Percentiles rank a stretch among this genome's conserved stretches.
These are phyloP conservation scores for Ascochyta koolunga DNA, from an alignment of 2,329 filamentous ascomycete species.

Conservation along the genomic window DNA sequence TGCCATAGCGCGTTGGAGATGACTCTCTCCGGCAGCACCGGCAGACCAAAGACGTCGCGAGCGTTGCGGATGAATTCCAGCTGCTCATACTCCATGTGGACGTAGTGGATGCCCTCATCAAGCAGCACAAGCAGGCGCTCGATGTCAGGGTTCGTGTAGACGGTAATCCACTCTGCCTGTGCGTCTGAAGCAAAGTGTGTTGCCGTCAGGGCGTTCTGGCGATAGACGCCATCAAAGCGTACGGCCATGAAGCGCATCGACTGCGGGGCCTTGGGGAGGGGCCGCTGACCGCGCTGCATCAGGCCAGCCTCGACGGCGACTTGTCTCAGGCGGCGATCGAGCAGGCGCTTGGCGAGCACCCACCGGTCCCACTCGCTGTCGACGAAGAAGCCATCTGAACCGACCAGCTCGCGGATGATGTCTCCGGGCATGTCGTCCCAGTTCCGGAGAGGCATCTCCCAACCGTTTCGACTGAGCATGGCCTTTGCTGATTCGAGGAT, in stretches of 20 bases:
- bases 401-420: slow-evolving; percentile 63
- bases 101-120: slow-evolving; percentile 65
- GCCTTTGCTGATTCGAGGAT: slow-evolving; percentile 63
- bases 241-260: slow-evolving; percentile 58
- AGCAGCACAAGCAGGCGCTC: slow-evolving; percentile 62
- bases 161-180: slow-evolving; percentile 56
- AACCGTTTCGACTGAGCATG: slow-evolving; percentile 63
- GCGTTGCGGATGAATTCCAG: slow-evolving; percentile 60
- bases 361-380: slow-evolving; percentile 64
- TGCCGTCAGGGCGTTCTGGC: slow-evolving; percentile 50
- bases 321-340: slow-evolving; percentile 58
- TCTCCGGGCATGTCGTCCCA: slow-evolving; percentile 66
- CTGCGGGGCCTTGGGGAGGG: slow-evolving; percentile 55
- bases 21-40: slow-evolving; percentile 61
- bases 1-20: slow-evolving; percentile 64
- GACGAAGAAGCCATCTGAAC: slow-evolving; percentile 64
- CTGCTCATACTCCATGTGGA: slow-evolving; percentile 65
- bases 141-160: slow-evolving; percentile 62
- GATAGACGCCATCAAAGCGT: slow-evolving; percentile 60
- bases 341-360: slow-evolving; percentile 60
- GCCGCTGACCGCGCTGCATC: slow-evolving; percentile 51
- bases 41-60: slow-evolving; percentile 60
- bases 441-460: slow-evolving; percentile 60
- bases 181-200: slow-evolving; percentile 50
- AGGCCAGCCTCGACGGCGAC: slow-evolving; percentile 57